Percentiles rank a stretch among this genome's conserved stretches.
Evolutionary conservation across 352 stramenopile species (phyloP).

Genomic region (Pythium biforme): DNA sequence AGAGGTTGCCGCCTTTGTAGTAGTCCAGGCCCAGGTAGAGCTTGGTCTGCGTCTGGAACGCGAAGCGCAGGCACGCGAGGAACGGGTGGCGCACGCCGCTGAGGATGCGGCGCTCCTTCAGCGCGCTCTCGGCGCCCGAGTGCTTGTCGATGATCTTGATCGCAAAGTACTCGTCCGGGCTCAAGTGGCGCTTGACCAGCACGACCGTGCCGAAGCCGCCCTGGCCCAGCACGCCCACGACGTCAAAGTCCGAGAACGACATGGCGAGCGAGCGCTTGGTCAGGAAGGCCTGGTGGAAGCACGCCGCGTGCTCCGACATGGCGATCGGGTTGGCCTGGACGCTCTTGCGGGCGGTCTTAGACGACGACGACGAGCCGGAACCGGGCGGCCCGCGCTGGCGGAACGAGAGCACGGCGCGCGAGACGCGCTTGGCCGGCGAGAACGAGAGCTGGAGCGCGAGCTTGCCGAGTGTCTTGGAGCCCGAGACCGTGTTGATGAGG

Average conservation of each 20-base stretch:
- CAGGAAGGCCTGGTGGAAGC: conserved; percentile 81
- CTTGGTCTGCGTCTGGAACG: conserved; percentile 86
- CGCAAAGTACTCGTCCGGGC: conserved; percentile 76
- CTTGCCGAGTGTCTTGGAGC: conserved; percentile 71
- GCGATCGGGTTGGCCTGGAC: conserved; percentile 74
- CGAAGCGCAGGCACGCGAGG: conserved; percentile 77
- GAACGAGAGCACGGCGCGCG: conserved; percentile 82
- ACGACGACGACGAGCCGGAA: conserved; percentile 26
- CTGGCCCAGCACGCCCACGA: conserved; percentile 80
- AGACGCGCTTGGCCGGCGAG: conserved; percentile 78
- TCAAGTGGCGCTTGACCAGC: conserved; percentile 77
- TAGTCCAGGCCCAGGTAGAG: conserved; percentile 82
- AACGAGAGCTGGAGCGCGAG: conserved; percentile 82
- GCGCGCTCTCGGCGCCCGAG: conserved; percentile 63
- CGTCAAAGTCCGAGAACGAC: conserved; percentile 84
- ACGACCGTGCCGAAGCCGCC: conserved; percentile 81
- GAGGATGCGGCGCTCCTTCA: conserved; percentile 78
- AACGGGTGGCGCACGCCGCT: conserved; percentile 78
- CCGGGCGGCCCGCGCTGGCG: conserved; percentile 45
- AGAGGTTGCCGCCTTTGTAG: conserved; percentile 84
- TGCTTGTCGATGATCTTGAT: conserved; percentile 90
- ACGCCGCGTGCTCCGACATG: conserved; percentile 72
- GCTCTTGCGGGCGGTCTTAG: conserved; percentile 36
- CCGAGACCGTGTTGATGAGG: conserved; percentile 75
- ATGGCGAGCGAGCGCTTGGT: conserved; percentile 81